Base-by-base conservation (phyloP, 2,329 filamentous ascomycete genomes). In the Colletotrichum nymphaeae region DNA sequence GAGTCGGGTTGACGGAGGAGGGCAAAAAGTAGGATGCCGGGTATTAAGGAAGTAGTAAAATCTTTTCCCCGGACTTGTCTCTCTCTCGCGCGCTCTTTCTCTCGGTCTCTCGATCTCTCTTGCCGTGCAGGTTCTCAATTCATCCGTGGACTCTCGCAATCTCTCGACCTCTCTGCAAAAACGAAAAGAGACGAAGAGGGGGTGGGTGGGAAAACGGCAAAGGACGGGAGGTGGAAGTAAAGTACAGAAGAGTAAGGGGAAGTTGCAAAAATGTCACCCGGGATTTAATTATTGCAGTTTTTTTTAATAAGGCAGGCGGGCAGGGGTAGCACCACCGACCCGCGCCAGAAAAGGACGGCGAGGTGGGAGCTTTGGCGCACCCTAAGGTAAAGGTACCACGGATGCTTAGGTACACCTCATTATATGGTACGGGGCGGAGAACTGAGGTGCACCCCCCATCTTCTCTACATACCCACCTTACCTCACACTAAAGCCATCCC, bases 281-380 rank as follows among this genome's bases (percentile, higher is more conserved):
- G 67, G 63, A 73, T 73, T 72, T 65, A 67, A 72, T 74, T 66
- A 68, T 67, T 74, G 72, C 74, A 74, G 62, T 72, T 67, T 74
- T 74, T 71, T 63, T 74, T 75, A 72, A 56, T 75, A 65, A 74
- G 62, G 72, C 63, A 72, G n/a, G 53, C 52, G 37, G 73, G 67
- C 73, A 74, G 71, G 73, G 73, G 73, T 75, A 72, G 63, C 65
- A 74, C 70, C 65, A 59, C 70, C 56, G 42, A 35, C 59, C 69
- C 53, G 67, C 68, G 62, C 68, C 42, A 67, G 56, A 67, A 59
- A 69, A 75, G 73, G 67, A 66, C 72, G 52, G 49, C 49, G 37
- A 74, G 22, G 22, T 53, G 22, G 32, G 59, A 63, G 59, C 53
- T 57, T 32, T 37, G 30, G 42, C 32, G 57, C 65, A 49, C 53